Conservation (phyloP, 83 land plant genomes). For the Picea mariana region DNA sequence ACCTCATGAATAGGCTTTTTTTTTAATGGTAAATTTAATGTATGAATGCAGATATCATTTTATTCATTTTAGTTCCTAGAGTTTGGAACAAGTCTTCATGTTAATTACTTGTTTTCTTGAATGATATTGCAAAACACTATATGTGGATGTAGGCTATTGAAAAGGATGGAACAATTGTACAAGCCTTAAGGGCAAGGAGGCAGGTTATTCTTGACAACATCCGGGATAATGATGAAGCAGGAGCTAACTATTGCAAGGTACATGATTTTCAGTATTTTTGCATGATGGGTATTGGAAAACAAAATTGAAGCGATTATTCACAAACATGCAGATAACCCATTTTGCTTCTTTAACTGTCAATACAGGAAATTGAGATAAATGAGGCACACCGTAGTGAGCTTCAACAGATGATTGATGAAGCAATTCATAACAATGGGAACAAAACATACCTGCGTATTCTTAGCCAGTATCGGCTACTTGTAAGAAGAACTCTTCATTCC, state of each 20-base stretch:
- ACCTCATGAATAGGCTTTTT: constrained; percentile 1
- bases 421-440: constrained; percentile 80
- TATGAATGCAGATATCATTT: background rate
- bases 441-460: constrained; percentile 88
- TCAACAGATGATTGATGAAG: constrained; percentile 84
- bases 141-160: constrained; percentile 34
- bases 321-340: background rate
- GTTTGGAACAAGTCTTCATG: background rate
- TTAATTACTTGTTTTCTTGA: constrained; percentile 1
- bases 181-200: constrained; percentile 74
- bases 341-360: constrained; percentile 15
- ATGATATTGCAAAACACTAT: background rate
- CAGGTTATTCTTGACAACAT: constrained; percentile 91
- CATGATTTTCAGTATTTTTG: background rate
- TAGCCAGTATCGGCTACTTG: constrained; percentile 90
- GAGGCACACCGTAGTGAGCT: constrained; percentile 84
- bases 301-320: background rate
- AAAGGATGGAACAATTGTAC: constrained; percentile 63
- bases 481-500: constrained; percentile 23
- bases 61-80: background rate
- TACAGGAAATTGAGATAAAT: constrained; percentile 86
- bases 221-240: constrained; percentile 97
- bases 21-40: background rate
- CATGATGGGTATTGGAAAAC: background rate
- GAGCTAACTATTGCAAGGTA: constrained; percentile 87